Percentiles rank a stretch among this genome's conserved stretches.
phyloP scores from a whole-genome alignment of 306 rosid species.

The Cucurbita argyrosperma region DNA sequence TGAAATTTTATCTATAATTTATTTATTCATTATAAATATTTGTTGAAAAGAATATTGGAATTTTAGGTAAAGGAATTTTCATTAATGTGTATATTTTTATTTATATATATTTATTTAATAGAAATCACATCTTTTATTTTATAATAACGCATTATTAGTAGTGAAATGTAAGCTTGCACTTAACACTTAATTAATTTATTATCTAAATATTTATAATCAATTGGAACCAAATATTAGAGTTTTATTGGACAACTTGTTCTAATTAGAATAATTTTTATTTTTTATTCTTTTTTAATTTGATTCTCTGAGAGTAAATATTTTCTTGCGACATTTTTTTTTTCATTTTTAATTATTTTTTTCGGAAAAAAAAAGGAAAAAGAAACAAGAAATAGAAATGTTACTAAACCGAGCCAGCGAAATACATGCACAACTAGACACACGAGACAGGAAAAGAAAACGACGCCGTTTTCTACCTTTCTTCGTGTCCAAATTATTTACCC shows the following conservation, averaged over 20 bases:
- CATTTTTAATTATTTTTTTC: too few species aligned
- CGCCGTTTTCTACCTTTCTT: neutral
- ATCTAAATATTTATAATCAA: neutral
- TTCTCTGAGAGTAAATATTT: too few species aligned
- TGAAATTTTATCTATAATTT: neutral
- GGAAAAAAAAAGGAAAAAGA: too few species aligned
- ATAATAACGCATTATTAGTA: neutral
- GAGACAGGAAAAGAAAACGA: neutral
- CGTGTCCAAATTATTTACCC: neutral
- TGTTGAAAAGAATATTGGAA: neutral
- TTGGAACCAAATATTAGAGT: neutral
- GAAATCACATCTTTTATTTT: neutral
- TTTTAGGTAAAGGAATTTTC: neutral
- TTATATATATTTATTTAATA: neutral
- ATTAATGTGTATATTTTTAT: neutral
- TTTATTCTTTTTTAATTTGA: too few species aligned
- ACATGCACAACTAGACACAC: neutral
- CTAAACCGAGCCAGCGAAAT: neutral
- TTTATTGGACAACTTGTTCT: neutral
- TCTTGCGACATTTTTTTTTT: too few species aligned
- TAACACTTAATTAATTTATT: neutral
- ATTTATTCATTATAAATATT: neutral
- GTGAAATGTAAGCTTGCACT: neutral
- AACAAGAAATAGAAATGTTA: too few species aligned
- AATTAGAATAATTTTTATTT: neutral